phyloP scores from a whole-genome alignment of 805 yeast genomes.

The Torulaspora maleeae region DNA sequence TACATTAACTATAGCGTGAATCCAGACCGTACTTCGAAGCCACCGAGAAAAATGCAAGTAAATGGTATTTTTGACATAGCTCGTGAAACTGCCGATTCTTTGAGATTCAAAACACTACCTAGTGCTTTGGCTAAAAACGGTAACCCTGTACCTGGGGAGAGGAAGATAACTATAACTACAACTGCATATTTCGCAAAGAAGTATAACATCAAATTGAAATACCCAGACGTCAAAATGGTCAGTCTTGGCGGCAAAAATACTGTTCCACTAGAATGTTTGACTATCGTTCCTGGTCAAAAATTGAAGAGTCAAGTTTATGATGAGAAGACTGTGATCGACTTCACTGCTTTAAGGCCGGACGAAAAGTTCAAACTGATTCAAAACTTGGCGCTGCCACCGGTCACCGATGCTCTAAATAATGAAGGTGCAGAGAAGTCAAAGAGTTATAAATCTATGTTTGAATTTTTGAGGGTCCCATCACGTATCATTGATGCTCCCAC shows the following conservation, averaged over 20 bases:
- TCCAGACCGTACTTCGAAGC: conserved; percentile 21
- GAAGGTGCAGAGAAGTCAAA: conserved; percentile 7
- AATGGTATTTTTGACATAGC: conserved; percentile 20
- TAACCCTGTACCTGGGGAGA: conserved; percentile 10
- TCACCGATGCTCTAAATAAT: conserved; percentile 14
- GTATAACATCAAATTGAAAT: conserved; percentile 19
- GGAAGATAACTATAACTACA: conserved; percentile 12
- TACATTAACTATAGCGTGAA: conserved; percentile 24
- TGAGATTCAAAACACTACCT: conserved; percentile 15
- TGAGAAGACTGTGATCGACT: conserved; percentile 18
- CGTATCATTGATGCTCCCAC: conserved; percentile 26
- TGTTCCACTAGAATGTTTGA: conserved; percentile 24
- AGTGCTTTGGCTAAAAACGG: conserved; percentile 14
- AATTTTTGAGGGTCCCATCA: conserved; percentile 23
- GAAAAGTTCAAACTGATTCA: conserved; percentile 20
- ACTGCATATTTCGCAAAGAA: conserved; percentile 17
- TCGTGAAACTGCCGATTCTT: conserved; percentile 22
- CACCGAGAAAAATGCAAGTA: conserved; percentile 17
- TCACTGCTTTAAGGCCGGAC: conserved; percentile 22
- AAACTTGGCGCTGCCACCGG: conserved; percentile 20
- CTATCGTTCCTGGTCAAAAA: conserved; percentile 25
- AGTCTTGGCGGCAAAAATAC: conserved; percentile 19
- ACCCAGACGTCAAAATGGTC: conserved; percentile 21
- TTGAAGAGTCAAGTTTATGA: conserved; percentile 19
- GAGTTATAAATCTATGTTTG: conserved; percentile 9